Conservation (phyloP, 2,329 filamentous ascomycete genomes). For the Salinomyces thailandicus region DNA sequence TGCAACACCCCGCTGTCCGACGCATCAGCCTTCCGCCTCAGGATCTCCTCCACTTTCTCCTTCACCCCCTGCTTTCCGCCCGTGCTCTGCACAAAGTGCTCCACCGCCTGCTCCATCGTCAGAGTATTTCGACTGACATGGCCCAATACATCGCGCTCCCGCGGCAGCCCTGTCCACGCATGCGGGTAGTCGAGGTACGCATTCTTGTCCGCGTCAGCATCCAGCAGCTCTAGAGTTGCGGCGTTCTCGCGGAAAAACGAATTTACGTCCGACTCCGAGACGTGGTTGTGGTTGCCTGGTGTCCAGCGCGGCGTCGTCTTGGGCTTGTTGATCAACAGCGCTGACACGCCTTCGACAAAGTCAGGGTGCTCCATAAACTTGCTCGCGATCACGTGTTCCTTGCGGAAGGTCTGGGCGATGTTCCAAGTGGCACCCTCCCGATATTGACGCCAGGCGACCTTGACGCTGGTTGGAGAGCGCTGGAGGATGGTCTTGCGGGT, state of each 20-base stretch:
- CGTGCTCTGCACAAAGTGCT: constrained; percentile 29
- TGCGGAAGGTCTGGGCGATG: constrained; percentile 74
- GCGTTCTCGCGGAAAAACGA: constrained; percentile 54
- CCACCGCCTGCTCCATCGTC: constrained; percentile 28
- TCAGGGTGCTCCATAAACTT: constrained; percentile 87
- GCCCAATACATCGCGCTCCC: constrained; percentile 50
- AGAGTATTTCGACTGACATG: constrained; percentile 27
- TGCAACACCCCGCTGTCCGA: background rate
- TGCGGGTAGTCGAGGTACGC: constrained; percentile 64
- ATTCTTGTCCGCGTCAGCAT: constrained; percentile 5
- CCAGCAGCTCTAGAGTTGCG: constrained; percentile 49
- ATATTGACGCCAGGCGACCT: constrained; percentile 78
- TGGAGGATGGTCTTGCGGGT: constrained; percentile 64
- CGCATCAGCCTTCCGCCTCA: constrained; percentile 4
- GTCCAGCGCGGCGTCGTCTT: constrained; percentile 61
- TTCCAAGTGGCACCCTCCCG: constrained; percentile 63
- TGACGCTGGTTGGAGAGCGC: constrained; percentile 76
- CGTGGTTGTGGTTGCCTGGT: constrained; percentile 60
- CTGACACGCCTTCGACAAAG: constrained; percentile 84
- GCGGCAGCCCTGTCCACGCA: constrained; percentile 58
- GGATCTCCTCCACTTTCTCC: constrained; percentile 48
- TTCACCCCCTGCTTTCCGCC: constrained; percentile 39
- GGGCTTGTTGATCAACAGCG: constrained; percentile 63
- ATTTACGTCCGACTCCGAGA: constrained; percentile 48
- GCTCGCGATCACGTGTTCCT: constrained; percentile 72